Evolutionary conservation across 345 rosid species (phyloP).

Genomic region (Durio zibethinus): DNA sequence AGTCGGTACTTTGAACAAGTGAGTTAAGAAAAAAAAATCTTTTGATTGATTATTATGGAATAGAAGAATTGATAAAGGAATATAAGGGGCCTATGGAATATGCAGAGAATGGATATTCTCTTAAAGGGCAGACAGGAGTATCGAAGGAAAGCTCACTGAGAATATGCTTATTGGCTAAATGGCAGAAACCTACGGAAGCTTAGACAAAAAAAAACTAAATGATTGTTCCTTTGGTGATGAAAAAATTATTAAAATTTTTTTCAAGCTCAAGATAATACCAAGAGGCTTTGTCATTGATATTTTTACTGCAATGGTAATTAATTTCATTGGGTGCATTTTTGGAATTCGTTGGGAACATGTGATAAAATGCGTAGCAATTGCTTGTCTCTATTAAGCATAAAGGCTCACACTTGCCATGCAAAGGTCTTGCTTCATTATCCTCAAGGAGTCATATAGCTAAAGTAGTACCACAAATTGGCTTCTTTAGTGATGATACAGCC

Average conservation of each 20-base stretch:
- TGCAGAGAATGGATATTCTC: slow-evolving; percentile 25
- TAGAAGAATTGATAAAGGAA: slow-evolving; percentile 12
- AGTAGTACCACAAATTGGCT: not conserved
- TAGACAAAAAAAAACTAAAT: no score
- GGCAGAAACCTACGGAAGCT: no score
- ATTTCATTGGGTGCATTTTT: not conserved
- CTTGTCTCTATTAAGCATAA: not conserved
- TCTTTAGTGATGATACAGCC: not conserved
- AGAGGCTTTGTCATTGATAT: no score
- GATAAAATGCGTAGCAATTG: not conserved
- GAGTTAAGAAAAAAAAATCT: not conserved
- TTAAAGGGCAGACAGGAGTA: not conserved
- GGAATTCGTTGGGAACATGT: not conserved
- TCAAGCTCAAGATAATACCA: no score
- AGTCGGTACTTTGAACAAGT: slow-evolving; percentile 12
- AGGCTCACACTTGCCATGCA: not conserved
- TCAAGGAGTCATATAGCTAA: not conserved
- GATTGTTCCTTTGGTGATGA: no score
- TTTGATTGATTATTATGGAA: not conserved
- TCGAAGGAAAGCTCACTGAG: not conserved
- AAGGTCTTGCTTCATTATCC: not conserved
- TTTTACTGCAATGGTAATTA: not conserved
- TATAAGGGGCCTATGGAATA: not conserved
- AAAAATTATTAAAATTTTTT: no score
- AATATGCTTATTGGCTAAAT: slow-evolving; percentile 9